A percentile compares a stretch with the other conserved stretches of the same genome.
Evolutionary conservation across 2,329 filamentous ascomycete species (phyloP).

Genomic region (Penicillium sp.): DNA sequence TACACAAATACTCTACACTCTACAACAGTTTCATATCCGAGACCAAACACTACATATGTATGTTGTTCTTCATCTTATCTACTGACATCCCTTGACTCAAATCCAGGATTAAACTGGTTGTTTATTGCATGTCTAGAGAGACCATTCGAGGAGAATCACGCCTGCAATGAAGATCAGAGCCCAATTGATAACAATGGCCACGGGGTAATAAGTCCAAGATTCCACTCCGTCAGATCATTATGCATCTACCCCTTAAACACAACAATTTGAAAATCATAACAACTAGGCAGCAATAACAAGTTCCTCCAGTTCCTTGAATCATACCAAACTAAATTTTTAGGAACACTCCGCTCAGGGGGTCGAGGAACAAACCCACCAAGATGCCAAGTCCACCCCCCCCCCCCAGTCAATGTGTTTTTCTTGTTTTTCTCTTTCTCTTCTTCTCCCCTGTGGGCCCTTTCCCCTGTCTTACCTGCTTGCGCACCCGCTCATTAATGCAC

Average conservation of each 20-base stretch:
- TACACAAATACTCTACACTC: background rate
- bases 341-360: conserved; percentile 1
- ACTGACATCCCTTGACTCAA: background rate
- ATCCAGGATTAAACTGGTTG: background rate
- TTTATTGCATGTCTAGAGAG: background rate
- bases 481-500: background rate
- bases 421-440: background rate
- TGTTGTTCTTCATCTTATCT: background rate
- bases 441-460: background rate
- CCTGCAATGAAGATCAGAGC: conserved; percentile 10
- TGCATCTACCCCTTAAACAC: background rate
- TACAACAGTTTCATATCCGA: background rate
- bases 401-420: background rate
- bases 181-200: conserved; percentile 2
- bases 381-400: conserved; percentile 2
- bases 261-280: background rate
- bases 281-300: background rate
- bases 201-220: background rate
- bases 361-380: background rate
- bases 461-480: conserved; percentile 5
- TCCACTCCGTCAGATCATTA: background rate
- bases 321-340: background rate
- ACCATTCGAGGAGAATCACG: background rate
- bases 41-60: background rate
- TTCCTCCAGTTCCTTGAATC: background rate